Conservation (phyloP, 2,329 filamentous ascomycete genomes). For the Aspergillus spinulosporus region DNA sequence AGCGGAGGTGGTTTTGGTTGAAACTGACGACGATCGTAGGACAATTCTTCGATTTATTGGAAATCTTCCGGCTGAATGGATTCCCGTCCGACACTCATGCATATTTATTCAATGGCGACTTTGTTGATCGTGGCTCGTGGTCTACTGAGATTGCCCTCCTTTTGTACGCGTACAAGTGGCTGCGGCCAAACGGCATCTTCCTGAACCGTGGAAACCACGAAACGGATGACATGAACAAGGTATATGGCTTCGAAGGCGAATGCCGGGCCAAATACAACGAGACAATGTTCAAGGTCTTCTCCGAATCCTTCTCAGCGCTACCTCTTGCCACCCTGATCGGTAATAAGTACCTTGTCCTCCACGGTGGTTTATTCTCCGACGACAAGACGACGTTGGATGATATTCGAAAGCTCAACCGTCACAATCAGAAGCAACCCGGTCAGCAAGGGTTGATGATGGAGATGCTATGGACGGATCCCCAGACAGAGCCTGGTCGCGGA, state of each 20-base stretch:
- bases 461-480: conserved; percentile 99
- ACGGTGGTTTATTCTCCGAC: conserved; percentile 91
- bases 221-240: conserved; percentile 98
- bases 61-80: conserved; percentile 92
- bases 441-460: conserved; percentile 99
- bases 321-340: conserved; percentile 91
- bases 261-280: conserved; percentile 98
- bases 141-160: conserved; percentile 94
- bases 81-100: conserved; percentile 80
- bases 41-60: conserved; percentile 96
- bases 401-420: conserved; percentile 87
- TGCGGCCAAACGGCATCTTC: conserved; percentile 84
- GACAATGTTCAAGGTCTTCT: conserved; percentile 94
- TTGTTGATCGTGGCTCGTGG: conserved; percentile 97
- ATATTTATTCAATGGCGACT: conserved; percentile 98
- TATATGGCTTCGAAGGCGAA: conserved; percentile 97
- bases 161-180: conserved; percentile 95
- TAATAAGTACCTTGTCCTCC: conserved; percentile 85
- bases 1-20: background rate
- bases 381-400: conserved; percentile 91
- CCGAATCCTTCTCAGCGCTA: conserved; percentile 93
- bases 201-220: conserved; percentile 98
- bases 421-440: conserved; percentile 87
- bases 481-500: conserved; percentile 78
- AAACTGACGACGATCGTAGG: conserved; percentile 51